Percentiles rank a stretch among this genome's conserved stretches.
Evolutionary conservation across 805 yeast species (phyloP).

Genomic region (Cyberlindnera mycetangii): DNA sequence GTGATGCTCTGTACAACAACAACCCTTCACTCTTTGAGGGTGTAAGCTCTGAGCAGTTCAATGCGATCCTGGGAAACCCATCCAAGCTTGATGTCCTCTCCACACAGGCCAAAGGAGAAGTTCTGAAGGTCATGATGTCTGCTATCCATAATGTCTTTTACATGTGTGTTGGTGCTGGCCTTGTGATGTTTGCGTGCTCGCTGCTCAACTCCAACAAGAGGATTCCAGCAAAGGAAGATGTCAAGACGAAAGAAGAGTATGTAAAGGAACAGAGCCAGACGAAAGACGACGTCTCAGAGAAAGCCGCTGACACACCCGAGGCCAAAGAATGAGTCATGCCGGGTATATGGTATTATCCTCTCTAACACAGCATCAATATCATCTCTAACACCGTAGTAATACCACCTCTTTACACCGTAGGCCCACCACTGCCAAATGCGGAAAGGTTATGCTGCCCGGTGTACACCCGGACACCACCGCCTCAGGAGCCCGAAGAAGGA

Average conservation of each 20-base stretch:
- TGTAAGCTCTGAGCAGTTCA: conserved; percentile 4
- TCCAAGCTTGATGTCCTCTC: not conserved
- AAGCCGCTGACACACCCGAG: no score
- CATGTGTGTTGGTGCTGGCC: conserved; percentile 32
- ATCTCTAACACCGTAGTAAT: no score
- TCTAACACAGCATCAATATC: no score
- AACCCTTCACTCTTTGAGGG: not conserved
- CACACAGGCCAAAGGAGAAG: not conserved
- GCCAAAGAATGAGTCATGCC: no score
- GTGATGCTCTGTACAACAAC: not conserved
- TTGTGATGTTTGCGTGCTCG: conserved; percentile 30
- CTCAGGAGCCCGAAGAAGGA: no score
- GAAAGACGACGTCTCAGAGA: not conserved
- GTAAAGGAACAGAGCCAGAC: not conserved
- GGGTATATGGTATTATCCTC: no score
- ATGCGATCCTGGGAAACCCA: not conserved
- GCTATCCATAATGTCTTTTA: conserved; percentile 38
- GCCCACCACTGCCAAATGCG: not conserved
- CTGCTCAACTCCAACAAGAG: conserved; percentile 39
- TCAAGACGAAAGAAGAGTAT: conserved; percentile 7
- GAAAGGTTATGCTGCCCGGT: not conserved
- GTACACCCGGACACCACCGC: conserved; percentile 1
- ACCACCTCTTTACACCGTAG: no score
- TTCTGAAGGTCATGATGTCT: conserved; percentile 28
- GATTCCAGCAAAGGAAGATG: conserved; percentile 33